Conservation (phyloP, 73 alveolate genomes). For the Blepharisma stoltei region DNA sequence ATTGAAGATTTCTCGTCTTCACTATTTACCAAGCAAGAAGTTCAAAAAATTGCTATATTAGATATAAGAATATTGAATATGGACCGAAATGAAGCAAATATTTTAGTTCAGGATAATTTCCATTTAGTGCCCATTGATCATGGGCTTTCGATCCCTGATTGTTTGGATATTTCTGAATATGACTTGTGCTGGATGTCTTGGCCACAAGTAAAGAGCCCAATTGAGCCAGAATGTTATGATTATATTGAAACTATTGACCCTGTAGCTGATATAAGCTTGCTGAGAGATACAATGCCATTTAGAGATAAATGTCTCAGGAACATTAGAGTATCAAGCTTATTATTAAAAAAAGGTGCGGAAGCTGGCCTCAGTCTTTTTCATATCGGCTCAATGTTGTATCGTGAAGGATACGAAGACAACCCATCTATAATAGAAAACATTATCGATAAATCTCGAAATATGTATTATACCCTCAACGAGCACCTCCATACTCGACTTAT, state of each 20-base stretch:
- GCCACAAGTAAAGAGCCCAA: conserved; percentile 79
- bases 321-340: conserved; percentile 77
- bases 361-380: conserved; percentile 79
- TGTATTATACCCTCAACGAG: background rate
- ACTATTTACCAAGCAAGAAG: conserved; percentile 79
- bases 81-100: conserved; percentile 95
- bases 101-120: conserved; percentile 71
- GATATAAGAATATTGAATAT: conserved; percentile 90
- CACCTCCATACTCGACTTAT: background rate
- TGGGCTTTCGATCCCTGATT: conserved; percentile 90
- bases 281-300: conserved; percentile 73
- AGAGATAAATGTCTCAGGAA: conserved; percentile 91
- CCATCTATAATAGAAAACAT: background rate
- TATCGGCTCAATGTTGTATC: conserved; percentile 47
- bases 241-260: conserved; percentile 79
- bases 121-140: conserved; percentile 95
- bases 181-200: conserved; percentile 95
- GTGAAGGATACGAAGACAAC: background rate
- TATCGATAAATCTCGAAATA: background rate
- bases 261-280: conserved; percentile 72
- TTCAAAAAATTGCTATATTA: conserved; percentile 90
- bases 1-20: conserved; percentile 83
- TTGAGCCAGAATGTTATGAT: conserved; percentile 60
- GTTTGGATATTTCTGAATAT: conserved; percentile 81
- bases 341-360: conserved; percentile 75